phyloP scores from a whole-genome alignment of 345 rosid genomes.

The Lepidium aucheri region DNA sequence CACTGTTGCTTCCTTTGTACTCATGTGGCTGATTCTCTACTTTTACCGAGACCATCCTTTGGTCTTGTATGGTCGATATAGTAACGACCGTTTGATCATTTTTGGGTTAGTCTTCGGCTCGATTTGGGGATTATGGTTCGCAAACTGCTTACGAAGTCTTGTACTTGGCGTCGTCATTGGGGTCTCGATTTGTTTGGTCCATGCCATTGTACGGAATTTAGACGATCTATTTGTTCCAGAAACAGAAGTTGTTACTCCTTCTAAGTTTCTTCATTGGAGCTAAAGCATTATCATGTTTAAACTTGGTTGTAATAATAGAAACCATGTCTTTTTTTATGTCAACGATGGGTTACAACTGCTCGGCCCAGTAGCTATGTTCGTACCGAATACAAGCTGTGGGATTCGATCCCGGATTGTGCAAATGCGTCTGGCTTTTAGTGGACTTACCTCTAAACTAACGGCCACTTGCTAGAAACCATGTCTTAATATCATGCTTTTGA shows the following conservation, averaged over 20 bases:
- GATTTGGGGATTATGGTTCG: slow-evolving; percentile 27
- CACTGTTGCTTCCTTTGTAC: slow-evolving; percentile 5
- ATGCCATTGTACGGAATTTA: slow-evolving; percentile 25
- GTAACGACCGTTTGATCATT: slow-evolving; percentile 26
- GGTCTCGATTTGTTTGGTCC: slow-evolving; percentile 25
- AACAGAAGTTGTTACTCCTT: slow-evolving; percentile 13
- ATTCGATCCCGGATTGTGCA: too few relatives aligned
- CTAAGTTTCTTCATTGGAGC: slow-evolving; percentile 24
- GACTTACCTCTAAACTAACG: too few relatives aligned
- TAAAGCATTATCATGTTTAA: neutral
- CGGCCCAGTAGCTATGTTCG: too few relatives aligned
- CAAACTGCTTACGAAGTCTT: slow-evolving; percentile 20
- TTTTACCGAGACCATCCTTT: slow-evolving; percentile 37
- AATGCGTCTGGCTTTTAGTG: too few relatives aligned
- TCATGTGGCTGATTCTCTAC: slow-evolving; percentile 37
- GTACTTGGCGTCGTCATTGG: slow-evolving; percentile 24
- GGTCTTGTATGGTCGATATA: slow-evolving; percentile 23
- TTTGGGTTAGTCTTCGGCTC: slow-evolving; percentile 26
- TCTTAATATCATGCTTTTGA: too few relatives aligned
- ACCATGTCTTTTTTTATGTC: neutral
- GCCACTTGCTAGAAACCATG: too few relatives aligned
- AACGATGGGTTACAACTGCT: too few relatives aligned
- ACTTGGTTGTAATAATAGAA: neutral
- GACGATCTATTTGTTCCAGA: slow-evolving; percentile 33
- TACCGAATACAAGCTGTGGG: too few relatives aligned